These are phyloP conservation scores for Trichoderma simmonsii DNA, from an alignment of 2,329 filamentous ascomycete genomes.

Conservation along the genomic window DNA sequence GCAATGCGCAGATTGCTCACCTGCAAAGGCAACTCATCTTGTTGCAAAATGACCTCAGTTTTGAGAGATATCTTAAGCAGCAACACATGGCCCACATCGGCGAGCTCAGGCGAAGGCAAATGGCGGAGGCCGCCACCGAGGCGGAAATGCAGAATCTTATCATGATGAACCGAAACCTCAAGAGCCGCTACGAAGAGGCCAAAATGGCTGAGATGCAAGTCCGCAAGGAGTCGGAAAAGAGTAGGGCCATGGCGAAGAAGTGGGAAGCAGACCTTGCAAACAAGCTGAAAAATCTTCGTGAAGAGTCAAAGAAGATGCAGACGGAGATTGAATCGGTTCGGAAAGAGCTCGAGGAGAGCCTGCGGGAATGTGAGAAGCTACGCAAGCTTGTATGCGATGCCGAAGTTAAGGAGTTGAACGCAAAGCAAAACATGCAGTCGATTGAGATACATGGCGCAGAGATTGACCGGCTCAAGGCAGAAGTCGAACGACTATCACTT, in stretches of 20 bases:
- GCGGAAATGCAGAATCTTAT: conserved; percentile 80
- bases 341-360: conserved; percentile 55
- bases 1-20: conserved; percentile 45
- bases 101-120: conserved; percentile 69
- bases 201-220: conserved; percentile 67
- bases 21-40: conserved; percentile 73
- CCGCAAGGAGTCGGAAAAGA: conserved; percentile 69
- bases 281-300: conserved; percentile 63
- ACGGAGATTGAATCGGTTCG: conserved; percentile 55
- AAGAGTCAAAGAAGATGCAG: conserved; percentile 66
- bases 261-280: conserved; percentile 69
- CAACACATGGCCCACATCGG: conserved; percentile 81
- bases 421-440: conserved; percentile 61
- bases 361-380: conserved; percentile 61
- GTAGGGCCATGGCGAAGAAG: conserved; percentile 70
- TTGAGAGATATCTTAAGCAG: conserved; percentile 79
- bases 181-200: conserved; percentile 68
- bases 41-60: conserved; percentile 75
- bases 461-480: conserved; percentile 55
- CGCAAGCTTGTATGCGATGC: conserved; percentile 63
- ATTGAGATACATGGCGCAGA: conserved; percentile 60
- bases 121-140: conserved; percentile 73
- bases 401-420: conserved; percentile 64
- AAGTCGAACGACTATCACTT: conserved; percentile 59
- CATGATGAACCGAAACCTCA: conserved; percentile 70